A percentile compares a stretch with the other conserved stretches of the same genome.
phyloP scores from a whole-genome alignment of 108 stramenopile species.

The Parietichytrium sp. region DNA sequence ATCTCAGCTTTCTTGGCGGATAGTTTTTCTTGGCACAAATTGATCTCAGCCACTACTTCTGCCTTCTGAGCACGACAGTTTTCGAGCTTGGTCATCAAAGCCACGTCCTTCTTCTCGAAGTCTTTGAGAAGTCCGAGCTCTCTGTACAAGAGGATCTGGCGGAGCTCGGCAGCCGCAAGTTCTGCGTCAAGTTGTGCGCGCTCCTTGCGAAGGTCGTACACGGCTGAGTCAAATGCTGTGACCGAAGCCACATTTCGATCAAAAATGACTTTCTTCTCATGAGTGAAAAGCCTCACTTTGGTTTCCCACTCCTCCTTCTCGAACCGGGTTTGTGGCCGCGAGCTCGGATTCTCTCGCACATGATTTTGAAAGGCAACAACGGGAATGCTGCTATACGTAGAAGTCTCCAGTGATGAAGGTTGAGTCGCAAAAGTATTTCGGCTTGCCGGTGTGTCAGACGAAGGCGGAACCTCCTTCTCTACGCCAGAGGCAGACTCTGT shows the following conservation, averaged over 20 bases:
- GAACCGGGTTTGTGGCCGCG: slow-evolving; percentile 5
- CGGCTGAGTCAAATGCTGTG: slow-evolving; percentile 52
- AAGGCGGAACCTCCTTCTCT: too few relatives aligned
- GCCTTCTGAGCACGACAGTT: slow-evolving; percentile 54
- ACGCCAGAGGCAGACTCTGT: too few relatives aligned
- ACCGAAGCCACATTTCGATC: slow-evolving; percentile 44
- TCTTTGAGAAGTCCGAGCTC: slow-evolving; percentile 59
- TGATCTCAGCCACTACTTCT: slow-evolving; percentile 51
- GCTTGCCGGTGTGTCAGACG: too few relatives aligned
- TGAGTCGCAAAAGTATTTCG: too few relatives aligned
- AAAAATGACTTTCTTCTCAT: slow-evolving; percentile 48
- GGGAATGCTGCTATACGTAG: too few relatives aligned
- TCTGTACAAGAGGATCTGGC: slow-evolving; percentile 52
- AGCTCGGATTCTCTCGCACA: too few relatives aligned
- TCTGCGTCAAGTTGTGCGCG: slow-evolving; percentile 47
- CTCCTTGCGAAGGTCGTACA: slow-evolving; percentile 59
- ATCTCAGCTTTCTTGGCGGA: slow-evolving; percentile 51
- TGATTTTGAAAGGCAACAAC: too few relatives aligned
- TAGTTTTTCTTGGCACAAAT: slow-evolving; percentile 44
- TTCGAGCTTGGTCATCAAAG: slow-evolving; percentile 55
- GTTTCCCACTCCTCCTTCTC: slow-evolving; percentile 40
- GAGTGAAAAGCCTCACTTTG: slow-evolving; percentile 40
- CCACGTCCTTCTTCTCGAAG: slow-evolving; percentile 59
- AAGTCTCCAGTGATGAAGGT: too few relatives aligned
- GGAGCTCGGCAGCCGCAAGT: slow-evolving; percentile 60